phyloP scores from a whole-genome alignment of 768 basidiomycete genomes.

The Udeniomyces megalosporus region DNA sequence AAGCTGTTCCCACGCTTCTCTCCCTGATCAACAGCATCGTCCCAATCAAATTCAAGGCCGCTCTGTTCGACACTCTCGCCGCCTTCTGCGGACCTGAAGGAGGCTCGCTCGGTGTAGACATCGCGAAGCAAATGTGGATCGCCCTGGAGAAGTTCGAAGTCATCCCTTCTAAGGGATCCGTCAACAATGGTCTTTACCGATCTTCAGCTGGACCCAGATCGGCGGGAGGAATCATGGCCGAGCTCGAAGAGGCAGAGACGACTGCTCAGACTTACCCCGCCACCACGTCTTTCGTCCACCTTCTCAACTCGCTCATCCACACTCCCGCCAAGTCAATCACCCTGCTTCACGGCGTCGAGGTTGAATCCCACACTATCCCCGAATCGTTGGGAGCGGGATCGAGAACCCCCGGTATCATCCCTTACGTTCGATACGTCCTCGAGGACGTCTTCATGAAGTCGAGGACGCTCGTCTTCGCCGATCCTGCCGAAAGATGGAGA shows the following conservation, averaged over 20 bases:
- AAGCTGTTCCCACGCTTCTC: constrained; percentile 63
- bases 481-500: constrained; percentile 64
- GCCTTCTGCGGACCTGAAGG: constrained; percentile 73
- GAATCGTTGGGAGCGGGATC: constrained; percentile 65
- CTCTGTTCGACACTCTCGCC: constrained; percentile 60
- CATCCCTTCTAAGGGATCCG: constrained; percentile 18
- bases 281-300: constrained; percentile 69
- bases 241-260: constrained; percentile 72
- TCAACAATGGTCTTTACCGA: constrained; percentile 29
- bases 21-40: constrained; percentile 60
- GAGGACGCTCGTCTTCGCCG: constrained; percentile 53
- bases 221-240: constrained; percentile 64
- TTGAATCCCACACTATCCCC: constrained; percentile 57
- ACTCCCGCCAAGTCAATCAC: constrained; percentile 45
- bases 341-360: constrained; percentile 40
- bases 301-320: constrained; percentile 69
- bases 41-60: constrained; percentile 81
- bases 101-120: constrained; percentile 49
- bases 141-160: constrained; percentile 72
- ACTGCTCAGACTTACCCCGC: constrained; percentile 64
- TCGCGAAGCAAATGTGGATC: constrained; percentile 67
- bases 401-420: constrained; percentile 59
- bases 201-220: constrained; percentile 32
- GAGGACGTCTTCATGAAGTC: constrained; percentile 77
- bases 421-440: constrained; percentile 70